phyloP scores from a whole-genome alignment of 306 rosid species.

The Vicia faba region DNA sequence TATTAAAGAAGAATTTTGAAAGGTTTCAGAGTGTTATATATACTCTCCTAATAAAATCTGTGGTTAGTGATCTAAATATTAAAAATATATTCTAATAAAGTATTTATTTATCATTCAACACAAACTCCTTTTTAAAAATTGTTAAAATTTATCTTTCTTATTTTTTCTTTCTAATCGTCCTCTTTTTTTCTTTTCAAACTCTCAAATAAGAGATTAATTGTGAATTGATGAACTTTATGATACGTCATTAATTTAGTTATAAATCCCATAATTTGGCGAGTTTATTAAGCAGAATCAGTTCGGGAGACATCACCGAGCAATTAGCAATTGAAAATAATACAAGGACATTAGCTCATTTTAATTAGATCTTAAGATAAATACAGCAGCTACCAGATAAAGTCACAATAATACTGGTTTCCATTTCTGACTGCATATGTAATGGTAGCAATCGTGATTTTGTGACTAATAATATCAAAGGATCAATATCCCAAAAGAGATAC shows the following conservation, averaged over 20 bases:
- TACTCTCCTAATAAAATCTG: too few species aligned
- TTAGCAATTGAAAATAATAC: not conserved
- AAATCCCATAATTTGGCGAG: not conserved
- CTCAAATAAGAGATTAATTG: not conserved
- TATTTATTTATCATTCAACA: too few species aligned
- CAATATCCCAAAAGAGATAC: slow-evolving; percentile 4
- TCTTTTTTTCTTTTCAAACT: not conserved
- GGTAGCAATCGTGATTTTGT: slow-evolving; percentile 21
- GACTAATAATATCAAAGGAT: slow-evolving; percentile 17
- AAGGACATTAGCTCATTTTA: slow-evolving; percentile 7
- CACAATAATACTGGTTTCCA: slow-evolving; percentile 22
- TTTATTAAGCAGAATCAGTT: not conserved
- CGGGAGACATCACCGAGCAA: not conserved
- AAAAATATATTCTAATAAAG: too few species aligned
- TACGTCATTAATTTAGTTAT: not conserved
- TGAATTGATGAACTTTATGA: slow-evolving; percentile 16
- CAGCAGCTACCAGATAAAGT: slow-evolving; percentile 13
- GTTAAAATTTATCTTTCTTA: too few species aligned
- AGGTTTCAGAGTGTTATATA: too few species aligned
- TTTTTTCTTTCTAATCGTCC: too few species aligned
- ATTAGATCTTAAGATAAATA: slow-evolving; percentile 13
- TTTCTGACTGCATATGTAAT: slow-evolving; percentile 14
- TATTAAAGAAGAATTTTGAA: too few species aligned
- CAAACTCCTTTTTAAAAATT: too few species aligned
- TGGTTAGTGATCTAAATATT: too few species aligned